Conservation (phyloP, 2,329 filamentous ascomycete genomes). For the Xylaria sp. region DNA sequence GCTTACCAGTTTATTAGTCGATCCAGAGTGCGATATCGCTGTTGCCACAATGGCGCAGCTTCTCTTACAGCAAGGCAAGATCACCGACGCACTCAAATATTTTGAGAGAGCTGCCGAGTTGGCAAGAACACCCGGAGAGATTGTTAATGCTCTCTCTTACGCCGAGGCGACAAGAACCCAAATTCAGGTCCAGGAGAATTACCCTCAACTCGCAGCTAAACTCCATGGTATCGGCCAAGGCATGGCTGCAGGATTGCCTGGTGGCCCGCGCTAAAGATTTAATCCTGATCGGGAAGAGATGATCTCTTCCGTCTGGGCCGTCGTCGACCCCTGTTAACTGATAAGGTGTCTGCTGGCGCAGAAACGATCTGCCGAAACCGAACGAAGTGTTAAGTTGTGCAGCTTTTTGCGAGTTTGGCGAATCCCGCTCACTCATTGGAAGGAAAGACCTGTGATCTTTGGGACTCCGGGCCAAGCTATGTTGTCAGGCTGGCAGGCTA, state of each 20-base stretch:
- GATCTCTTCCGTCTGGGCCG: background rate
- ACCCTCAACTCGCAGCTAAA: conserved; percentile 80
- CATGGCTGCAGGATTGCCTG: conserved; percentile 45
- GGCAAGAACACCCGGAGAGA: conserved; percentile 92
- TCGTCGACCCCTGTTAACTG: conserved; percentile 6
- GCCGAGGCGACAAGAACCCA: conserved; percentile 97
- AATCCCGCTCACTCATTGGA: conserved; percentile 11
- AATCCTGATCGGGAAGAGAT: background rate
- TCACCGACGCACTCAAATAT: conserved; percentile 93
- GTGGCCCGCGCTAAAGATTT: conserved; percentile 40
- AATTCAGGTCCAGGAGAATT: conserved; percentile 89
- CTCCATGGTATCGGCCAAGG: conserved; percentile 65
- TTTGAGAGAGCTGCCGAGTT: conserved; percentile 97
- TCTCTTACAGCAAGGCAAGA: conserved; percentile 96
- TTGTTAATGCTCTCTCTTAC: conserved; percentile 95
- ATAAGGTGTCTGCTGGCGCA: conserved; percentile 22
- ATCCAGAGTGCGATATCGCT: conserved; percentile 98
- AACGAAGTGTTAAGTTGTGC: conserved; percentile 14
- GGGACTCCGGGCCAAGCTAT: conserved; percentile 6
- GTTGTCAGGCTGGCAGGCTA: conserved; percentile 15
- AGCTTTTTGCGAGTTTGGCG: conserved; percentile 17
- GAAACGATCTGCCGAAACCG: conserved; percentile 6
- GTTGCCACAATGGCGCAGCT: conserved; percentile 99
- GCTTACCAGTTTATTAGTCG: conserved; percentile 70
- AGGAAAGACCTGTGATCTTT: conserved; percentile 6